Percentiles rank a stretch among this genome's conserved stretches.
These are phyloP conservation scores for Phialemonium atrogriseum DNA, from an alignment of 2,329 filamentous ascomycete species.

Conservation along the genomic window DNA sequence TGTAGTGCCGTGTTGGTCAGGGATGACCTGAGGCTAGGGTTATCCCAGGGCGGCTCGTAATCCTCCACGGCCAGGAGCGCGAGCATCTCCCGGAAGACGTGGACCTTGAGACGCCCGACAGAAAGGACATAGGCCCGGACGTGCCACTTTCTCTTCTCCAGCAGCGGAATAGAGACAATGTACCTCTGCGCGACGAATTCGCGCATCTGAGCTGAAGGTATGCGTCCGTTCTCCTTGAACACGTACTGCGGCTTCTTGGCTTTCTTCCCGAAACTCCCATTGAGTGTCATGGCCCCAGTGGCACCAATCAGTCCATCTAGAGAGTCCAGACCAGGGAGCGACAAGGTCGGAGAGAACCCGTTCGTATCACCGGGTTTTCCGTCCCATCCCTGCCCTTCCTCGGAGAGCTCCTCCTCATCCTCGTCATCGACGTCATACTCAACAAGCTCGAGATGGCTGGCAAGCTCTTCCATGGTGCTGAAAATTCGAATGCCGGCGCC, in stretches of 20 bases:
- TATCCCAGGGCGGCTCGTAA: constrained; percentile 27
- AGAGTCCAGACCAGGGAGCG: constrained; percentile 16
- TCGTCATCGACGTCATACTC: constrained; percentile 21
- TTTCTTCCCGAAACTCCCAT: neutral
- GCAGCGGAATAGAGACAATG: constrained; percentile 20
- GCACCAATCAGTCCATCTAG: constrained; percentile 23
- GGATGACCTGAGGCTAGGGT: constrained; percentile 22
- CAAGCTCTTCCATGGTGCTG: constrained; percentile 26
- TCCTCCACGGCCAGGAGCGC: constrained; percentile 23
- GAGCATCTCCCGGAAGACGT: constrained; percentile 28
- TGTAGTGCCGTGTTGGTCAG: constrained; percentile 29
- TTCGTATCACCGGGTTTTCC: too few relatives aligned
- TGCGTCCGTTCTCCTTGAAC: constrained; percentile 23
- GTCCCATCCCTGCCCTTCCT: constrained; percentile 4
- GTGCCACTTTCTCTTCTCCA: constrained; percentile 28
- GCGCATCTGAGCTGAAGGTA: constrained; percentile 27
- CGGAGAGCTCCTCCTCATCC: constrained; percentile 10
- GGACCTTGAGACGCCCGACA: constrained; percentile 27
- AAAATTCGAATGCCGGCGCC: constrained; percentile 29
- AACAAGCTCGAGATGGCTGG: constrained; percentile 24
- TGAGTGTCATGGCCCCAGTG: constrained; percentile 13
- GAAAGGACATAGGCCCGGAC: constrained; percentile 25
- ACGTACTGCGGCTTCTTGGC: constrained; percentile 12
- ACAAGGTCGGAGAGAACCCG: constrained; percentile 14
- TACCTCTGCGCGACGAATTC: constrained; percentile 29